These are phyloP conservation scores for Spathaspora passalidarum DNA, from an alignment of 805 yeast species.

Conservation along the genomic window DNA sequence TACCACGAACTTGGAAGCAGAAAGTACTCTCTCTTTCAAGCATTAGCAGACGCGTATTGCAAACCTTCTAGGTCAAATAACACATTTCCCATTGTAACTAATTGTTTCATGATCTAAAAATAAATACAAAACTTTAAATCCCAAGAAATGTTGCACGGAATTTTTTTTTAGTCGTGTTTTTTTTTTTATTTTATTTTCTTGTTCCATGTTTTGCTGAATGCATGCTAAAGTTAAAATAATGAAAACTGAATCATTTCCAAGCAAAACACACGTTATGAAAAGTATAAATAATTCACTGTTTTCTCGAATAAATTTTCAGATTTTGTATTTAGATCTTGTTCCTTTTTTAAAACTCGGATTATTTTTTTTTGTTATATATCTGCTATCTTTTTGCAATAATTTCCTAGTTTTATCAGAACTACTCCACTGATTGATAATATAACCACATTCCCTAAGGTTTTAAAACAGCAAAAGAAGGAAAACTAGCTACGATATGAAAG, in stretches of 20 bases:
- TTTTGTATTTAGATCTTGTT: neutral
- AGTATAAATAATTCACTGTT: neutral
- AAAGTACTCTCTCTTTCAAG: too few species aligned
- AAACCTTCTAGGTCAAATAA: too few species aligned
- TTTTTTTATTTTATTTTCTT: neutral
- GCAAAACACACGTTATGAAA: neutral
- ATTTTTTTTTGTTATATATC: neutral
- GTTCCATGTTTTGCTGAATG: neutral
- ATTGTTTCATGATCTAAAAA: too few species aligned
- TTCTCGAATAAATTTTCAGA: neutral
- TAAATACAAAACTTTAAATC: neutral
- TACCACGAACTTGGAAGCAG: too few species aligned
- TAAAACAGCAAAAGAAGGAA: neutral
- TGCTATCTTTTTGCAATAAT: neutral
- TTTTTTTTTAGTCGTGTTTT: neutral
- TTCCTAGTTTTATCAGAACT: conserved; percentile 2
- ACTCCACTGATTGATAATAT: neutral
- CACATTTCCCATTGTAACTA: too few species aligned
- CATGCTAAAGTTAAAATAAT: neutral
- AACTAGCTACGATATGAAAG: conserved; percentile 4
- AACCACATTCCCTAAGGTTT: neutral
- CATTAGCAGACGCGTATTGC: too few species aligned
- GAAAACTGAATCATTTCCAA: neutral
- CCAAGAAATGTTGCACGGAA: neutral
- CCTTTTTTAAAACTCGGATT: neutral